phyloP scores from a whole-genome alignment of 805 yeast species.

The Suhomyces pyralidae region DNA sequence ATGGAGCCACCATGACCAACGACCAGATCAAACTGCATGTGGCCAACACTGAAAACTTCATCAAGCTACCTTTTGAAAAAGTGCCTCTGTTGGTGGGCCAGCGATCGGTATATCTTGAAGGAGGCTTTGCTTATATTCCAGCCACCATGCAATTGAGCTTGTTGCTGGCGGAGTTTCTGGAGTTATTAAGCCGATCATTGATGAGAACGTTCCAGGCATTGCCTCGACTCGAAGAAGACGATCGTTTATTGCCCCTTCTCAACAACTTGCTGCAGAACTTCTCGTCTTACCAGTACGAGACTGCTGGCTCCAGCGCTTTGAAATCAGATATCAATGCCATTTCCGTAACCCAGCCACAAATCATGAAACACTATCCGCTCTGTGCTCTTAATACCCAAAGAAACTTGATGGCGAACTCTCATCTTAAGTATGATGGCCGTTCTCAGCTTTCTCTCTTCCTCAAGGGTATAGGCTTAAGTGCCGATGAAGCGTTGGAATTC shows the following conservation, averaged over 20 bases:
- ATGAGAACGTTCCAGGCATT: conserved; percentile 69
- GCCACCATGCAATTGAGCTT: conserved; percentile 72
- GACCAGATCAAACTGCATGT: conserved; percentile 54
- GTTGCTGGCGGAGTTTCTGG: conserved; percentile 65
- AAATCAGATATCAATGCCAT: conserved; percentile 54
- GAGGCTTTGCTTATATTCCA: conserved; percentile 84
- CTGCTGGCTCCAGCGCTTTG: conserved; percentile 29
- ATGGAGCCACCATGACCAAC: conserved; percentile 30
- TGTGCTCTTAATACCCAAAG: conserved; percentile 70
- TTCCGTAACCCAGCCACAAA: conserved; percentile 52
- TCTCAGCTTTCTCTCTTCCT: conserved; percentile 81
- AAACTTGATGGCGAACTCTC: conserved; percentile 59
- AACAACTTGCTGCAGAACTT: conserved; percentile 65
- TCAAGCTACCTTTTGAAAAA: conserved; percentile 83
- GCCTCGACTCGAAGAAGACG: conserved; percentile 88
- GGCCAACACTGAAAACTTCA: conserved; percentile 56
- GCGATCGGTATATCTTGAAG: conserved; percentile 63
- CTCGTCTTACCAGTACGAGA: conserved; percentile 49
- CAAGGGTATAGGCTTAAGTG: conserved; percentile 83
- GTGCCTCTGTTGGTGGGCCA: conserved; percentile 73
- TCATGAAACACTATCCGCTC: conserved; percentile 71
- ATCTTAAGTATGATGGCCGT: conserved; percentile 79
- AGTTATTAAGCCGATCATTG: conserved; percentile 49
- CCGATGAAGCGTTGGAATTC: conserved; percentile 84
- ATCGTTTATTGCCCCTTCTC: conserved; percentile 79